These are phyloP conservation scores for Pichia eremophila DNA, from an alignment of 805 yeast species.

Conservation along the genomic window DNA sequence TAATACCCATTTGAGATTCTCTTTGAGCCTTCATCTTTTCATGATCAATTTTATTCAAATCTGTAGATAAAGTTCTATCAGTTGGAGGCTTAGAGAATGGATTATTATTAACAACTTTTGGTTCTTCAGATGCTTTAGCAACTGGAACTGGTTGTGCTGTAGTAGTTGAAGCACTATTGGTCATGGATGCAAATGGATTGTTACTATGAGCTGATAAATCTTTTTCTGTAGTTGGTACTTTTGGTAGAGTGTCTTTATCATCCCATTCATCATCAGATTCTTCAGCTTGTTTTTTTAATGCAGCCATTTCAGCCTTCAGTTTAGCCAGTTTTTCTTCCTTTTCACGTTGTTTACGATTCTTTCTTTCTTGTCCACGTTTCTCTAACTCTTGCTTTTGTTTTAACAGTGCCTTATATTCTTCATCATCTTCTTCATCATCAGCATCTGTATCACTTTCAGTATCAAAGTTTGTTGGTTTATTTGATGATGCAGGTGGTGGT, in stretches of 20 bases:
- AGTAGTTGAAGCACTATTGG: slow-evolving; percentile 3
- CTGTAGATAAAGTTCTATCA: slow-evolving; percentile 6
- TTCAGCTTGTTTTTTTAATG: slow-evolving; percentile 34
- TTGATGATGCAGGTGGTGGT: slow-evolving; percentile 3
- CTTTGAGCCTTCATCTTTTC: slow-evolving; percentile 61
- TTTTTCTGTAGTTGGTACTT: slow-evolving; percentile 5
- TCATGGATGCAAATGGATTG: slow-evolving; percentile 13
- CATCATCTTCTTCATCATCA: slow-evolving; percentile 34
- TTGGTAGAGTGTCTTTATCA: slow-evolving; percentile 4
- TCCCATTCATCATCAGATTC: slow-evolving; percentile 21
- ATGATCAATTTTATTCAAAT: slow-evolving; percentile 35
- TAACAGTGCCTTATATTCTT: slow-evolving; percentile 34
- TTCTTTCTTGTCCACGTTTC: slow-evolving; percentile 20
- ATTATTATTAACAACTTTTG: slow-evolving; percentile 27
- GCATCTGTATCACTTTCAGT: slow-evolving; percentile 9
- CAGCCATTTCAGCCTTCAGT: slow-evolving; percentile 51
- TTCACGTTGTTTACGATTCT: slow-evolving; percentile 43
- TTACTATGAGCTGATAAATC: slow-evolving; percentile 10
- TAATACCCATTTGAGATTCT: slow-evolving; percentile 55
- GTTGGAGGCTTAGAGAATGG: slow-evolving; percentile 52
- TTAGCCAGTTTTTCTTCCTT: slow-evolving; percentile 53
- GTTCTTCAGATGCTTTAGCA: neutral
- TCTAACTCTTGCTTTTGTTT: slow-evolving; percentile 41
- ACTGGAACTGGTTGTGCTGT: neutral
- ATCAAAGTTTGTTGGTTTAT: neutral